Conservation (phyloP, 129 eudicot species). For the Tagetes erecta region DNA sequence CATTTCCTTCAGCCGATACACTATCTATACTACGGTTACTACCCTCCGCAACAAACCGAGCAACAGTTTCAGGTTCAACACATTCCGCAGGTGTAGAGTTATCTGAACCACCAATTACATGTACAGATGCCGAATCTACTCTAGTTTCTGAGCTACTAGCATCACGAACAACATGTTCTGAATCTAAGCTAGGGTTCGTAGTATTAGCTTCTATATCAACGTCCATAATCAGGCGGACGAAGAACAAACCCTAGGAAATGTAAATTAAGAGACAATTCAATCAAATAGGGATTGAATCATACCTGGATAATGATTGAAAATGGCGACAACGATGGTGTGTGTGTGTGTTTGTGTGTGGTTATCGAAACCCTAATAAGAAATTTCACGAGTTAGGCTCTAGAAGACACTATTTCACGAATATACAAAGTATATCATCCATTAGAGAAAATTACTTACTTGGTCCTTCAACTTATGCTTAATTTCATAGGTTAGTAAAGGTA, state of each 20-base stretch:
- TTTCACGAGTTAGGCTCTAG: conserved; percentile 18
- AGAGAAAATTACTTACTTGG: not conserved
- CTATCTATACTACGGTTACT: conserved; percentile 20
- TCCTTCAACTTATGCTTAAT: conserved; percentile 17
- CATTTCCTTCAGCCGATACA: conserved; percentile 32
- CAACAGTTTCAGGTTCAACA: conserved; percentile 15
- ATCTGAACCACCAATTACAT: conserved; percentile 19
- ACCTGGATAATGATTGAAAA: conserved; percentile 24
- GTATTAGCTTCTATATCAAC: conserved; percentile 20
- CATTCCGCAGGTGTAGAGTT: conserved; percentile 26
- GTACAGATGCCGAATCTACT: conserved; percentile 30
- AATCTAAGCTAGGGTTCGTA: conserved; percentile 35
- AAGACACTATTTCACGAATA: conserved; percentile 18
- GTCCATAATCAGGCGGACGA: conserved; percentile 27
- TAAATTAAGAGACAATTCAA: conserved; percentile 9
- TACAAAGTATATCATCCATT: conserved; percentile 11
- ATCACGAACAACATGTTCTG: conserved; percentile 19
- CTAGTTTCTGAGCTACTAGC: conserved; percentile 26
- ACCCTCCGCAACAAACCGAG: conserved; percentile 3
- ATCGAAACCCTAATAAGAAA: conserved; percentile 33
- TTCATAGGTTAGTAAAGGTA: no score
- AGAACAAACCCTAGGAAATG: conserved; percentile 29
- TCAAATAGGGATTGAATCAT: conserved; percentile 12
- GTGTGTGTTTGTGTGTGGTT: conserved; percentile 20
- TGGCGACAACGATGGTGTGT: not conserved